Evolutionary conservation across 2,329 filamentous ascomycete genomes (phyloP).

Genomic region (Neurospora sp.): DNA sequence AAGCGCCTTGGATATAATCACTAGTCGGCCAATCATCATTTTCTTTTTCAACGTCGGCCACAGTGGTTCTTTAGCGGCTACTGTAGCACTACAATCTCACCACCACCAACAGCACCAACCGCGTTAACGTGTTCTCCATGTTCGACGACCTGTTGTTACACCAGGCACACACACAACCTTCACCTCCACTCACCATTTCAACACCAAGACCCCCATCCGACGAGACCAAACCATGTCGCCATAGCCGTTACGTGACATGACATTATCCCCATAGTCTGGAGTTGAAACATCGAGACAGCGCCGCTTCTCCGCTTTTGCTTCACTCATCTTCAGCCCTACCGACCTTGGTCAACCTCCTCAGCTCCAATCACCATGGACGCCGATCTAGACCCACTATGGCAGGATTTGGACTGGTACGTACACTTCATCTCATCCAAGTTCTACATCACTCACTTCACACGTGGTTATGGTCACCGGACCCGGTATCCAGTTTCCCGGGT

Average conservation of each 20-base stretch:
- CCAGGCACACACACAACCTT: not conserved
- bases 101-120: not conserved
- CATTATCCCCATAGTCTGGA: not conserved
- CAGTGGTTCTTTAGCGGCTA: not conserved
- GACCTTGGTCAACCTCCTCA: not conserved
- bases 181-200: not conserved
- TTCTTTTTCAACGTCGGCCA: not conserved
- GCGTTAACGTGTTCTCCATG: not conserved
- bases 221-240: not conserved
- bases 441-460: not conserved
- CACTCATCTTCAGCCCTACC: not conserved
- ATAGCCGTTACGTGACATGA: not conserved
- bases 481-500: not conserved
- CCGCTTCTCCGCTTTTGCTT: not conserved
- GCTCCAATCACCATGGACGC: constrained; percentile 25
- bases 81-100: not conserved
- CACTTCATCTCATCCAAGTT: not conserved
- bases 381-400: constrained; percentile 57
- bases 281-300: not conserved
- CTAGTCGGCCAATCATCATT: not conserved
- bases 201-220: not conserved
- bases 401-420: constrained; percentile 65
- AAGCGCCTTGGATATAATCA: not conserved
- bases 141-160: not conserved
- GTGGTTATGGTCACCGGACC: not conserved